Conservation (phyloP, 2,329 filamentous ascomycete genomes). For the Cylindrodendrum hubeiense region DNA sequence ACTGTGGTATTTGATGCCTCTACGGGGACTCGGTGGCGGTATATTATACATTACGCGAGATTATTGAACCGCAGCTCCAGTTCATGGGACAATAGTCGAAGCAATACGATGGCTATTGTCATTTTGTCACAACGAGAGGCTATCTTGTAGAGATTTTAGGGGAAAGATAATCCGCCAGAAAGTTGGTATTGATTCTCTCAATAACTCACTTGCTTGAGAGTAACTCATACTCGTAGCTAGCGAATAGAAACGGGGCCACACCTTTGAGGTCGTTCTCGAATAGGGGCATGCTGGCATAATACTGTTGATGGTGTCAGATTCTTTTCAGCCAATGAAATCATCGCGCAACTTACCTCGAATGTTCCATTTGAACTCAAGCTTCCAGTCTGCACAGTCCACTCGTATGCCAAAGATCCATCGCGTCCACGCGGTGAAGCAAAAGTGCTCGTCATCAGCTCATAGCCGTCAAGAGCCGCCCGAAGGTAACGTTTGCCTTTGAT, state of each 20-base stretch:
- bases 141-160: too few relatives aligned
- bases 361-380: slow-evolving; percentile 59
- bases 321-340: slow-evolving; percentile 52
- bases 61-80: too few relatives aligned
- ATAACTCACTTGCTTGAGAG: not conserved
- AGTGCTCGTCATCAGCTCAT: slow-evolving; percentile 35
- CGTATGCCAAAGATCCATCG: slow-evolving; percentile 56
- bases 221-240: slow-evolving; percentile 41
- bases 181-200: too few relatives aligned
- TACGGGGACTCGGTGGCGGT: too few relatives aligned
- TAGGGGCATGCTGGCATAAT: slow-evolving; percentile 41
- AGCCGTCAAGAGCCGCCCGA: slow-evolving; percentile 42
- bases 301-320: slow-evolving; percentile 29
- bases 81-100: too few relatives aligned
- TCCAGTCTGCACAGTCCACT: slow-evolving; percentile 63
- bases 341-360: slow-evolving; percentile 62
- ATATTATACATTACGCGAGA: too few relatives aligned
- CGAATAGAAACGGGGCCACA: slow-evolving; percentile 41
- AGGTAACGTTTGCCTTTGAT: slow-evolving; percentile 36
- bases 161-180: too few relatives aligned
- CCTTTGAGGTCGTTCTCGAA: slow-evolving; percentile 44
- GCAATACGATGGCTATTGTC: too few relatives aligned
- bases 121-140: too few relatives aligned
- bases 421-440: slow-evolving; percentile 56
- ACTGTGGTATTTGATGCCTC: too few relatives aligned